Evolutionary conservation across 108 stramenopile genomes (phyloP), one percentile per base, ranked within the genome.

Genomic region (Skeletonema menzelii): DNA sequence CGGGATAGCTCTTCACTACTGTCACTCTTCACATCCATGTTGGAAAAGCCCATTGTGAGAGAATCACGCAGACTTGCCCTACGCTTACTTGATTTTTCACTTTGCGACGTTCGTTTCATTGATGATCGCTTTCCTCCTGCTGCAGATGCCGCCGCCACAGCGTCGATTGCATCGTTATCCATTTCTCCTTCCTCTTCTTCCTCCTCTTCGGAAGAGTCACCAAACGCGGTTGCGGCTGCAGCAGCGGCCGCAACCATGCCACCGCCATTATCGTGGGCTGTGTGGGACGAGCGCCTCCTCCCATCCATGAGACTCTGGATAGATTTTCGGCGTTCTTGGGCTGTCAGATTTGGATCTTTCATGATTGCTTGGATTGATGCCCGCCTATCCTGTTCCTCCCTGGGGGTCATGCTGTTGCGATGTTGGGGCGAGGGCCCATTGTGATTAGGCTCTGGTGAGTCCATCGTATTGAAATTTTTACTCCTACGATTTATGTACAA

Each of bases 301-400:
- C 94, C 94, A 81, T 95, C 94, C 94, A 95, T 95, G 32, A 95
- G 69, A 61, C 67, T 76, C 75, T 92, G 91, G 65, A 95, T 92
- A 10, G 89, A 89, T 60, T 83, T 79, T 8, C 91, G 82, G 35
- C 90, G 79, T 63, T 92, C 91, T 4, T 76, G 73, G 1, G 80
- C 80, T 13, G 85, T 83, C 10, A 95, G 65, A 62, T 44, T 79
- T 10, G 76, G 59, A 70, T 95, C 91, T 49, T 73, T 78, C 70
- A 92, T 76, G 59, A 95, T 95, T 34, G 87, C 88, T 69, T 91
- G 88, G 67, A 95, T 95, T 35, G 82, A 87, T 5, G 87, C 82
- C 14, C 94, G 88, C 6, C 94, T 78, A 49, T 90, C 84, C 27
- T 74, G 65, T 65, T 92, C 86, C 73, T 80, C 74, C 28, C 31